Evolutionary conservation across 148 eudicot genomes (phyloP), one percentile per base, ranked within the genome.

Genomic region (Persicaria maculosa): DNA sequence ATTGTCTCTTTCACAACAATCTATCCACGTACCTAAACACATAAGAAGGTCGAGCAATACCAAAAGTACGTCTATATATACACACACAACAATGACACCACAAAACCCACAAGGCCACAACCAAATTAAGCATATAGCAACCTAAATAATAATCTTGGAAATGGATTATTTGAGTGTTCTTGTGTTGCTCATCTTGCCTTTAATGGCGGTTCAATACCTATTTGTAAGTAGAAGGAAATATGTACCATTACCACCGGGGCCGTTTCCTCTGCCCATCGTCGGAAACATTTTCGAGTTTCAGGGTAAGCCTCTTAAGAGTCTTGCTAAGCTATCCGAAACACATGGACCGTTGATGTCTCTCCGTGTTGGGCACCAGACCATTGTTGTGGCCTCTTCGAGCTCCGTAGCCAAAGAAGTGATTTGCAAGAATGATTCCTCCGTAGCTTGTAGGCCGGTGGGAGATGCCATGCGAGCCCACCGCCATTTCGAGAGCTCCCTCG

Each of bases 281-380:
- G 64, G 64, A 7, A 58, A 58, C 64, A 8, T 20, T 6, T 58
- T 58, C 64, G 9, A 19, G 11, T 20, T 58, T 0, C 12, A 11
- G 2, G 64, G 64, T 20, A 58, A 58, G 64, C 64, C 1, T 58
- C 36, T 55, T 1, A 7, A 77, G 54, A 50, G 81, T 50, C 73
- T 81, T 7, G 36, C 86, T 59, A 65, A 79, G 43, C 80, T 85
- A 7, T 52, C 86, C 36, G 73, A 81, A 45, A 75, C 44, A 11
- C 50, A 81, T 59, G 84, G 84, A 22, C 88, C 86, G 2, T 74
- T 85, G 11, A 81, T 85, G 81, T 74, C 83, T 0, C 77, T 85
- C 50, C 80, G 76, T 8, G 65, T 85, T 19, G 86, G 88, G 5
- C 50, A 20, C 0, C 74, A 79, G 19, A 71, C 84, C 2, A 73